Evolutionary conservation across 2,329 filamentous ascomycete species (phyloP).

Genomic region (Ascochyta rabiei): DNA sequence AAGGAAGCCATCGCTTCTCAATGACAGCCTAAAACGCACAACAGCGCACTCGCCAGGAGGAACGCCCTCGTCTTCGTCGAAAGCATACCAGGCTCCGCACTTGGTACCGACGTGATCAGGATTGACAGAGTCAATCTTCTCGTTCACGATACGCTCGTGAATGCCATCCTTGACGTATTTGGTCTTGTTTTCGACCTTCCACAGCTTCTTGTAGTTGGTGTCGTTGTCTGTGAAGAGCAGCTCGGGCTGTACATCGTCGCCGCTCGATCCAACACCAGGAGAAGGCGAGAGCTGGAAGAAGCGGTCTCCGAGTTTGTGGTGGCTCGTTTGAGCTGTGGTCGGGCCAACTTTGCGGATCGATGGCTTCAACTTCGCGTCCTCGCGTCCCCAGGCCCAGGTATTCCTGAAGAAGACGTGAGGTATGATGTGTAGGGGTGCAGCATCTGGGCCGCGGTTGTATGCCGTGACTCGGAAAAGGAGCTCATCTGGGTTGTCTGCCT

Average conservation of each 20-base stretch:
- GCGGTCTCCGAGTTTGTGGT: slow-evolving; percentile 79
- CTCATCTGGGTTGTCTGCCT: slow-evolving; percentile 88
- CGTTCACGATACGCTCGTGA: slow-evolving; percentile 83
- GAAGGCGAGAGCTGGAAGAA: slow-evolving; percentile 88
- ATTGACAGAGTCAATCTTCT: slow-evolving; percentile 81
- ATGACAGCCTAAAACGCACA: slow-evolving; percentile 87
- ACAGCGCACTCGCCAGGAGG: slow-evolving; percentile 91
- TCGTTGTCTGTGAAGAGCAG: slow-evolving; percentile 96
- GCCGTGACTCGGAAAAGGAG: slow-evolving; percentile 92
- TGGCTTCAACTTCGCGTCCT: slow-evolving; percentile 77
- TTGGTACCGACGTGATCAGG: slow-evolving; percentile 83
- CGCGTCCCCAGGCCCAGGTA: slow-evolving; percentile 93
- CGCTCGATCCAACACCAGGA: slow-evolving; percentile 77
- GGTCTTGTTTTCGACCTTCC: slow-evolving; percentile 74
- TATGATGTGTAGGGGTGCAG: slow-evolving; percentile 89
- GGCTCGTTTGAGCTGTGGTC: slow-evolving; percentile 75
- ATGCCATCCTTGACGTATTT: slow-evolving; percentile 95
- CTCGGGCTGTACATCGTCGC: slow-evolving; percentile 82
- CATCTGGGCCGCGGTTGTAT: slow-evolving; percentile 91
- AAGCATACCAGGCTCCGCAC: slow-evolving; percentile 87
- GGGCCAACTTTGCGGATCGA: slow-evolving; percentile 71
- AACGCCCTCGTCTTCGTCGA: slow-evolving; percentile 88
- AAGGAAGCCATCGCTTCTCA: slow-evolving; percentile 75
- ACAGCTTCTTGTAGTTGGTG: slow-evolving; percentile 81
- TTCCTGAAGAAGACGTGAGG: slow-evolving; percentile 98